Percentiles rank a stretch among this genome's conserved stretches.
These are phyloP conservation scores for Bretziella fagacearum DNA, from an alignment of 2,329 filamentous ascomycete genomes.

Conservation along the genomic window DNA sequence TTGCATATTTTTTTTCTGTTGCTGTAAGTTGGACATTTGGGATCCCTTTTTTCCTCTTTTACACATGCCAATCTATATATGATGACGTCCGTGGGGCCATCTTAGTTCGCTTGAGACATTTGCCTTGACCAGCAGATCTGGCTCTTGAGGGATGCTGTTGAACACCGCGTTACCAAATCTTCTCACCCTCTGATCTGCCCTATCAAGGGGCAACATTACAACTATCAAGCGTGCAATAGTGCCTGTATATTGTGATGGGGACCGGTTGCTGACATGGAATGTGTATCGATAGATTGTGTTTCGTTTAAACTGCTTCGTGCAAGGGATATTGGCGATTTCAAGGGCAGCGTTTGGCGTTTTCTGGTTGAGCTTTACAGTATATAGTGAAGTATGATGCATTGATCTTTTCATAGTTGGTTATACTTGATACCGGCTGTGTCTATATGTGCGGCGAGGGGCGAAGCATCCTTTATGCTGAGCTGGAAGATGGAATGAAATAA, in stretches of 20 bases:
- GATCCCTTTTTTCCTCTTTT: not conserved
- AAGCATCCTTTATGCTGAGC: not conserved
- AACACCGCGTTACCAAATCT: conserved; percentile 8
- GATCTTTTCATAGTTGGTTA: not conserved
- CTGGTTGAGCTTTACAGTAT: not conserved
- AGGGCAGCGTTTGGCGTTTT: not conserved
- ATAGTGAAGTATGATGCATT: not conserved
- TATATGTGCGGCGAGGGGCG: not conserved
- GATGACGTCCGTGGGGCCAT: conserved; percentile 10
- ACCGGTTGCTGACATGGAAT: not conserved
- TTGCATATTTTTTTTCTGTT: conserved; percentile 2
- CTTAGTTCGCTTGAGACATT: not conserved
- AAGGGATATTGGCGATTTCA: not conserved
- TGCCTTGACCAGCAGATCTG: conserved; percentile 7
- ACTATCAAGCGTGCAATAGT: not conserved
- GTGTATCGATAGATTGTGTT: not conserved
- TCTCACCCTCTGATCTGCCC: conserved; percentile 7
- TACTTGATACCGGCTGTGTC: not conserved
- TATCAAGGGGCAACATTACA: not conserved
- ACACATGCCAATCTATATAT: not conserved
- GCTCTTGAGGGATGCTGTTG: conserved; percentile 2
- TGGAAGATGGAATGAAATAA: not conserved
- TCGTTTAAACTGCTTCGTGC: not conserved
- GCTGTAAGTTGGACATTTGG: not conserved
- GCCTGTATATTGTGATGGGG: not conserved